These are phyloP conservation scores for Lachancea mirantina DNA, from an alignment of 805 yeast species.

Conservation along the genomic window DNA sequence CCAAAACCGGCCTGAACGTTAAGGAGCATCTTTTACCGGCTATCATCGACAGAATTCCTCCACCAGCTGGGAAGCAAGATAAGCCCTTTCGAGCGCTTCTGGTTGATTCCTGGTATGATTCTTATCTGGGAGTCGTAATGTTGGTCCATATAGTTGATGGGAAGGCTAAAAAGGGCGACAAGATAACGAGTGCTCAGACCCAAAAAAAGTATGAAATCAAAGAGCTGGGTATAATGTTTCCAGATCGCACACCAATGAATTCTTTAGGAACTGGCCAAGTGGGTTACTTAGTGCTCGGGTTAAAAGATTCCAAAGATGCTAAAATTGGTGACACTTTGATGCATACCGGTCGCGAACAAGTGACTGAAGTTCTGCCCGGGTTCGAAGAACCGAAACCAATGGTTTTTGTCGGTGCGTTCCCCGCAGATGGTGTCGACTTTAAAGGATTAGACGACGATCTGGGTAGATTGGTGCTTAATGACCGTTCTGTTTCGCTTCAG, in stretches of 20 bases:
- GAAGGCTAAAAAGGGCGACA: conserved; percentile 60
- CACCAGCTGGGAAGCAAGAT: conserved; percentile 57
- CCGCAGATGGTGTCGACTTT: conserved; percentile 90
- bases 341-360: conserved; percentile 44
- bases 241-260: conserved; percentile 66
- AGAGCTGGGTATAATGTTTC: conserved; percentile 94
- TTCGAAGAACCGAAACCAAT: conserved; percentile 96
- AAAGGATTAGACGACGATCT: conserved; percentile 83
- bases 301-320: conserved; percentile 82
- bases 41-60: conserved; percentile 72
- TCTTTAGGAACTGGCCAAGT: conserved; percentile 82
- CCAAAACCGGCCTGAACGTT: conserved; percentile 83
- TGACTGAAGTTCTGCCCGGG: conserved; percentile 78
- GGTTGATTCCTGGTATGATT: conserved; percentile 97
- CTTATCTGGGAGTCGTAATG: conserved; percentile 84
- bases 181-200: conserved; percentile 71
- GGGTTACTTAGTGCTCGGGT: conserved; percentile 90
- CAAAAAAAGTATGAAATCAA: conserved; percentile 73
- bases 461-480: conserved; percentile 82
- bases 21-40: conserved; percentile 65
- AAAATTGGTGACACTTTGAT: conserved; percentile 85
- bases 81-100: conserved; percentile 52
- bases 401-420: conserved; percentile 98
- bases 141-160: conserved; percentile 86
- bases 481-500: conserved; percentile 81